Evolutionary conservation across 2,329 filamentous ascomycete genomes (phyloP).

Genomic region (Exophiala mesophila): DNA sequence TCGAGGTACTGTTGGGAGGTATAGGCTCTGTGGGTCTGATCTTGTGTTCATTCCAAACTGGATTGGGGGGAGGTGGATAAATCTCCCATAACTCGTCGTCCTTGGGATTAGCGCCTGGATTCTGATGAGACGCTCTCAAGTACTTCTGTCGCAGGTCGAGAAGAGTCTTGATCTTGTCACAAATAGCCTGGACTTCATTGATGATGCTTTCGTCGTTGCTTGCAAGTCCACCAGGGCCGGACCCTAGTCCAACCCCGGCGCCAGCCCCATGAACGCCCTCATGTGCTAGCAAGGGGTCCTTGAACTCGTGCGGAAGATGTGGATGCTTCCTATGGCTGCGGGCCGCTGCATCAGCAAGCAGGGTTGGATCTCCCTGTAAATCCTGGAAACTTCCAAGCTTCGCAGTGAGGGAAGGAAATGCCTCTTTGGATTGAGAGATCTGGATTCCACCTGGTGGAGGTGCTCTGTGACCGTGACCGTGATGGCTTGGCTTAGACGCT

Average conservation of each 20-base stretch:
- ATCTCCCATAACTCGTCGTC: slow-evolving; percentile 79
- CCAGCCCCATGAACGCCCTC: slow-evolving; percentile 56
- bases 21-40: slow-evolving; percentile 30
- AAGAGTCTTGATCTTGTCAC: slow-evolving; percentile 85
- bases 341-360: slow-evolving; percentile 46
- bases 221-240: slow-evolving; percentile 59
- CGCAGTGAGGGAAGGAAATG: slow-evolving; percentile 21
- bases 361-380: slow-evolving; percentile 12
- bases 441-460: slow-evolving; percentile 9
- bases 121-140: slow-evolving; percentile 76
- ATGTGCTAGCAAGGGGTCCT: slow-evolving; percentile 47
- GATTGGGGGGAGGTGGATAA: slow-evolving; percentile 86
- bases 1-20: slow-evolving; percentile 28
- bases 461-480: slow-evolving; percentile 25
- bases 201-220: slow-evolving; percentile 75
- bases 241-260: slow-evolving; percentile 57
- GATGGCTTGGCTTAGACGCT: slow-evolving; percentile 22
- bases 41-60: slow-evolving; percentile 71
- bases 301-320: slow-evolving; percentile 51
- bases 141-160: slow-evolving; percentile 85
- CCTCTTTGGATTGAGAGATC: slow-evolving; percentile 14
- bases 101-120: slow-evolving; percentile 78
- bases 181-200: slow-evolving; percentile 77
- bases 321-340: slow-evolving; percentile 49
- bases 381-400: slow-evolving; percentile 15